Base-by-base conservation (phyloP, 2,329 filamentous ascomycete genomes). In the Akanthomyces lecanii region DNA sequence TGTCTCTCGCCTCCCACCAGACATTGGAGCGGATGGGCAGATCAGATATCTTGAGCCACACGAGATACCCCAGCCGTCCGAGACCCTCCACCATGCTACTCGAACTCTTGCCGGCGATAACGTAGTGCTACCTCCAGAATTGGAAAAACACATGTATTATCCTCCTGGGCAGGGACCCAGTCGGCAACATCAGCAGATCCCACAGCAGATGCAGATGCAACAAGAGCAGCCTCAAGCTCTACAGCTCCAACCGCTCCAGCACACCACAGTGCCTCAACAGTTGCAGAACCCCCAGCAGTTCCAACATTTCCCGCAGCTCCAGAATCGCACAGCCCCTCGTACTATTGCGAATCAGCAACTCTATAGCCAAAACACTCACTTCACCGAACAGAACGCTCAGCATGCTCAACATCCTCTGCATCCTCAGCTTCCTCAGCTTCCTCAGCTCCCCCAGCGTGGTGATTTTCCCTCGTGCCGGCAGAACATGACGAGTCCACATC, bases 91-190 rank as follows among this genome's bases (percentile, higher is more conserved):
- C 14, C 10, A 38, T 21, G 2, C 36, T 25, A 4, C 18, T 30
- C 36, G 5, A 4, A 5, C 40, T 42, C 5, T 8, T 48, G 11
- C 10, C 1, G 14, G 48, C 2, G 6, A 12, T 4, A 33, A 48
- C 3, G 1, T 48, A 10, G 28, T 48, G 10, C 23, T 62, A 50
- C 59, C 59, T 14, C 42, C 30, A 4, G 50, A 62, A 6, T 23
- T 62, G 51, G 59, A 62, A 33, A 21, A 18, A 7, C 33, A 62
- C 51, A 30, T 62, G 59, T 62, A 62, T 48, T 36, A 61, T 45
- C 58, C 21, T 36, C 23, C 45, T 10, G 36, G 56, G 3, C 56
- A 30, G 3, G 21, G 33, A 11, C 16, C 16, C 21, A 10, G 16
- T 25, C 33, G 28, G 12, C 56, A 38, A n/a, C 12, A 38, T 6